Conservation (phyloP, 2,329 filamentous ascomycete species). For the Thelonectria olida region DNA sequence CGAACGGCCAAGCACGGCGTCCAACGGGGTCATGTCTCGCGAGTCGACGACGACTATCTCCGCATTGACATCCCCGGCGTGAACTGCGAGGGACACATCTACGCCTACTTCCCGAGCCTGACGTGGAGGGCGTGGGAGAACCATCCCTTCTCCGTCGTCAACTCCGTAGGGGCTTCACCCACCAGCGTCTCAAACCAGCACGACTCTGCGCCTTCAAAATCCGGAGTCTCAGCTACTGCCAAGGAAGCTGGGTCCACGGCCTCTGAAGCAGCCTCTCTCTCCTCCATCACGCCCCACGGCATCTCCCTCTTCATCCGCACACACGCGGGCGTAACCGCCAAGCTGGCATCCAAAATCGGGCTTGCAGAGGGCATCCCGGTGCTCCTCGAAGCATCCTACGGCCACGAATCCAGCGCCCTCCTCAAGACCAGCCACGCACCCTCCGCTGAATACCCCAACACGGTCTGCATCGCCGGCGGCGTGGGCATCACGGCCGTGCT, state of each 20-base stretch:
- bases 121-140: conserved; percentile 43
- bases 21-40: background rate
- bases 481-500: conserved; percentile 11
- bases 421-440: background rate
- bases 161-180: background rate
- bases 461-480: conserved; percentile 13
- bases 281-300: background rate
- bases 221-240: background rate
- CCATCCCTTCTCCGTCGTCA: conserved; percentile 42
- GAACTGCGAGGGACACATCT: conserved; percentile 37
- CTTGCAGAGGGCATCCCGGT: conserved; percentile 1
- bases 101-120: conserved; percentile 40
- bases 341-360: background rate
- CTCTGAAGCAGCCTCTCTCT: background rate
- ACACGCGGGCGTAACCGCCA: background rate
- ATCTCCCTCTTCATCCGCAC: background rate
- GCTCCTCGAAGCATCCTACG: conserved; percentile 12
- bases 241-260: background rate
- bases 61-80: conserved; percentile 38
- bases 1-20: conserved; percentile 24
- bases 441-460: conserved; percentile 1
- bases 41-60: conserved; percentile 33
- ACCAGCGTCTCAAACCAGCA: background rate
- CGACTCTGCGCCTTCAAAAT: background rate
- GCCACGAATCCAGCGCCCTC: background rate